A percentile compares a stretch with the other conserved stretches of the same genome.
These are phyloP conservation scores for Aeschynomene evenia DNA, from an alignment of 306 rosid species.

Conservation along the genomic window DNA sequence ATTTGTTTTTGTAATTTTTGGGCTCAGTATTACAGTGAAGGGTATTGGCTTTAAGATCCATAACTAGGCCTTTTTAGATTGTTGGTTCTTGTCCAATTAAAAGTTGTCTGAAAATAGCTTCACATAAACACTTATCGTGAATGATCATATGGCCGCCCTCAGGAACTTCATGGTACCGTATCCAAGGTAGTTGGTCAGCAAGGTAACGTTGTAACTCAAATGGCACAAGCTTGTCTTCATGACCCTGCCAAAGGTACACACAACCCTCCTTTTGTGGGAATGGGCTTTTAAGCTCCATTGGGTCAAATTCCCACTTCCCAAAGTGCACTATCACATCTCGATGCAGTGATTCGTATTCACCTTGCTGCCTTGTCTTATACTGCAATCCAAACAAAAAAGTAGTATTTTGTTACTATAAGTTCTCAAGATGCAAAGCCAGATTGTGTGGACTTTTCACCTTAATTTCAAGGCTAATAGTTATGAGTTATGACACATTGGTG, in stretches of 20 bases:
- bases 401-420: not conserved
- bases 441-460: not conserved
- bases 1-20: too few species aligned
- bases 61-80: not conserved
- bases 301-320: slow-evolving; percentile 43
- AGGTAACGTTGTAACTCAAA: slow-evolving; percentile 33
- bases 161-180: slow-evolving; percentile 34
- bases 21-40: too few species aligned
- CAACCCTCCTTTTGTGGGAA: slow-evolving; percentile 16
- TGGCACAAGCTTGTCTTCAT: slow-evolving; percentile 37
- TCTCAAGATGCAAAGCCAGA: not conserved
- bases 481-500: too few species aligned
- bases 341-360: slow-evolving; percentile 33
- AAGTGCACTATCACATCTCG: slow-evolving; percentile 37
- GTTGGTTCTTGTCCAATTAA: slow-evolving; percentile 32
- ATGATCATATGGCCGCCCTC: slow-evolving; percentile 40
- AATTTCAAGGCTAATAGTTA: not conserved
- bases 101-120: slow-evolving; percentile 36
- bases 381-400: not conserved
- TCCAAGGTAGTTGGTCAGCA: slow-evolving; percentile 41
- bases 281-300: slow-evolving; percentile 29
- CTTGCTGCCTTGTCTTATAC: slow-evolving; percentile 33
- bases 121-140: slow-evolving; percentile 31
- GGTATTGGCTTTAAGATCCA: too few species aligned
- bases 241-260: slow-evolving; percentile 40